phyloP scores from a whole-genome alignment of 176 grass and related monocot species.

The Dactylis glomerata region DNA sequence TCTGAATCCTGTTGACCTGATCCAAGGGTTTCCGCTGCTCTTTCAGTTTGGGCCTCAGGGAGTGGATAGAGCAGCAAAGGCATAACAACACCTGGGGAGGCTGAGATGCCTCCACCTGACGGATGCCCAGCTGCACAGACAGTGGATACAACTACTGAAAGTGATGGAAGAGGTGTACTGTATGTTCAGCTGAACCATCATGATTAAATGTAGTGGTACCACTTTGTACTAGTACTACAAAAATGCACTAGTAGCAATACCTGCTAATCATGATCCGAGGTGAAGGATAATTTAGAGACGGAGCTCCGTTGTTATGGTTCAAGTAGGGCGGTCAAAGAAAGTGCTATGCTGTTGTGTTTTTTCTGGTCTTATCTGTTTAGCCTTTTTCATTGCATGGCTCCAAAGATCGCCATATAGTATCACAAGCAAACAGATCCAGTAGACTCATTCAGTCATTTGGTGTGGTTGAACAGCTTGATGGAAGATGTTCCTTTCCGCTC shows the following conservation, averaged over 20 bases:
- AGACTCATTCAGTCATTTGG: neutral
- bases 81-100: neutral
- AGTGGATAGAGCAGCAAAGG: neutral
- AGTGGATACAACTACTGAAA: neutral
- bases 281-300: neutral
- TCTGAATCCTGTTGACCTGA: neutral
- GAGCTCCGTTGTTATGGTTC: neutral
- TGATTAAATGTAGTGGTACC: neutral
- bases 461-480: too few relatives aligned
- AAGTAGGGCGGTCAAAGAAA: neutral
- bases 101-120: conserved; percentile 2
- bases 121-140: neutral
- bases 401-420: neutral
- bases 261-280: neutral
- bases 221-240: neutral
- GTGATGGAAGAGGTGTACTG: neutral
- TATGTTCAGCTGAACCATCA: neutral
- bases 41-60: neutral
- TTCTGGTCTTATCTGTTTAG: neutral
- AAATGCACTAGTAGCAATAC: neutral
- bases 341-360: neutral
- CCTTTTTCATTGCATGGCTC: neutral
- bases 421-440: neutral
- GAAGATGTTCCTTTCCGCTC: too few relatives aligned
- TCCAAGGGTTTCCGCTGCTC: neutral